These are phyloP conservation scores for Xylaria nigripes DNA, from an alignment of 495 filamentous ascomycete genomes.

Conservation along the genomic window DNA sequence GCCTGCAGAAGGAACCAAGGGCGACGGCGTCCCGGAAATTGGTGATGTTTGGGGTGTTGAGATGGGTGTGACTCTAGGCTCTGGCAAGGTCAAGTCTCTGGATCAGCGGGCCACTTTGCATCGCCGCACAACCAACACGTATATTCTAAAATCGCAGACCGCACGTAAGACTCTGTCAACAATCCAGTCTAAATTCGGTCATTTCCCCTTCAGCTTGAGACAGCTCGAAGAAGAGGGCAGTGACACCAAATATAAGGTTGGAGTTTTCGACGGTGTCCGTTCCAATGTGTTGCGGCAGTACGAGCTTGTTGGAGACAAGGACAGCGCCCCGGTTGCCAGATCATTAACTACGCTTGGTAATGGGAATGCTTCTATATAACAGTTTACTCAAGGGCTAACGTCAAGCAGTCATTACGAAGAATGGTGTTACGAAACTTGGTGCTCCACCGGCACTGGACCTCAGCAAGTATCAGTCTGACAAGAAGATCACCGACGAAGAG, in stretches of 20 bases:
- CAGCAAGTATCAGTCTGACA: slow-evolving; percentile 78
- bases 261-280: slow-evolving; percentile 90
- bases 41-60: slow-evolving; percentile 98
- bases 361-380: slow-evolving; percentile 20
- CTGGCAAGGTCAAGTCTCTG: slow-evolving; percentile 87
- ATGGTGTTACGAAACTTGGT: slow-evolving; percentile 78
- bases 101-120: slow-evolving; percentile 84
- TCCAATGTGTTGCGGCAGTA: slow-evolving; percentile 86
- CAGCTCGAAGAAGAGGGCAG: slow-evolving; percentile 89
- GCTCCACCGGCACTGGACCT: slow-evolving; percentile 65
- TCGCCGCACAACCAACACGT: slow-evolving; percentile 83
- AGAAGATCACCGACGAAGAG: slow-evolving; percentile 96
- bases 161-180: slow-evolving; percentile 86
- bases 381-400: slow-evolving; percentile 9
- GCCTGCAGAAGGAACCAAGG: slow-evolving; percentile 78
- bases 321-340: slow-evolving; percentile 70
- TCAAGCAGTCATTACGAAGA: slow-evolving; percentile 85
- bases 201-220: slow-evolving; percentile 93
- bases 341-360: slow-evolving; percentile 87
- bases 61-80: slow-evolving; percentile 81
- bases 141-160: slow-evolving; percentile 82
- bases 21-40: slow-evolving; percentile 82
- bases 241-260: slow-evolving; percentile 73
- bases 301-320: slow-evolving; percentile 90
- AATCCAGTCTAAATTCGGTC: slow-evolving; percentile 91